These are phyloP conservation scores for Tolypocladium nubicola DNA, from an alignment of 2,329 filamentous ascomycete species.

Conservation along the genomic window DNA sequence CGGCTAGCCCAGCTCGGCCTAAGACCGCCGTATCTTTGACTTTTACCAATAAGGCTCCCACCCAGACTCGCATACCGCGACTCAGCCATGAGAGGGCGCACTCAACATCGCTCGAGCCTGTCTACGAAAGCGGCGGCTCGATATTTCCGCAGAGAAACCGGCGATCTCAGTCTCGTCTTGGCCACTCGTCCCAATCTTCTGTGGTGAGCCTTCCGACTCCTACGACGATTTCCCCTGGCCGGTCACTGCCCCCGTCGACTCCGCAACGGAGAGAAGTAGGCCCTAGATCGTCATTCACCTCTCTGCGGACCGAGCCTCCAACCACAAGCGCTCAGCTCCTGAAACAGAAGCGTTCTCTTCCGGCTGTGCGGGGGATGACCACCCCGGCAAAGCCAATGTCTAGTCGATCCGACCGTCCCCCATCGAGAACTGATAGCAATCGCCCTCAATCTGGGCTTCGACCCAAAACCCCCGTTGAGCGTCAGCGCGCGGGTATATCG, in stretches of 20 bases:
- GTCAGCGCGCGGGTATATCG: conserved; percentile 32
- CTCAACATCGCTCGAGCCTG: conserved; percentile 71
- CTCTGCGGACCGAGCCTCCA: conserved; percentile 48
- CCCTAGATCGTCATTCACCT: conserved; percentile 41
- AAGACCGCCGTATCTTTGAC: conserved; percentile 77
- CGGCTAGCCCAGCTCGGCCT: conserved; percentile 58
- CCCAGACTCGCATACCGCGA: conserved; percentile 66
- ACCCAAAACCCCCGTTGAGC: conserved; percentile 64
- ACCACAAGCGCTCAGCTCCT: conserved; percentile 56
- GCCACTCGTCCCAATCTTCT: conserved; percentile 61
- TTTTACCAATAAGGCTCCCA: conserved; percentile 70
- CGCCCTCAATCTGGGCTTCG: conserved; percentile 43
- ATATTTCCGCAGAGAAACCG: conserved; percentile 46
- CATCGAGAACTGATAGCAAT: conserved; percentile 43
- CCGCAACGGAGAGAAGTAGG: conserved; percentile 51
- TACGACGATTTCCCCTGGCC: conserved; percentile 43
- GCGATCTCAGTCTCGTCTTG: conserved; percentile 56
- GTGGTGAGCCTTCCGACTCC: conserved; percentile 52
- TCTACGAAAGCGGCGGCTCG: conserved; percentile 78
- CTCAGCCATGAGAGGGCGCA: conserved; percentile 62
- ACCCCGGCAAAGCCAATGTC: conserved; percentile 38
- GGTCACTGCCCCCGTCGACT: conserved; percentile 44
- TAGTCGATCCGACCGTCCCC: conserved; percentile 44
- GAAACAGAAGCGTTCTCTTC: conserved; percentile 55
- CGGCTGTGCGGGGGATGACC: conserved; percentile 42